Percentiles rank a stretch among this genome's conserved stretches.
phyloP scores from a whole-genome alignment of 2,329 filamentous ascomycete species.

The Fusarium albosuccineum region DNA sequence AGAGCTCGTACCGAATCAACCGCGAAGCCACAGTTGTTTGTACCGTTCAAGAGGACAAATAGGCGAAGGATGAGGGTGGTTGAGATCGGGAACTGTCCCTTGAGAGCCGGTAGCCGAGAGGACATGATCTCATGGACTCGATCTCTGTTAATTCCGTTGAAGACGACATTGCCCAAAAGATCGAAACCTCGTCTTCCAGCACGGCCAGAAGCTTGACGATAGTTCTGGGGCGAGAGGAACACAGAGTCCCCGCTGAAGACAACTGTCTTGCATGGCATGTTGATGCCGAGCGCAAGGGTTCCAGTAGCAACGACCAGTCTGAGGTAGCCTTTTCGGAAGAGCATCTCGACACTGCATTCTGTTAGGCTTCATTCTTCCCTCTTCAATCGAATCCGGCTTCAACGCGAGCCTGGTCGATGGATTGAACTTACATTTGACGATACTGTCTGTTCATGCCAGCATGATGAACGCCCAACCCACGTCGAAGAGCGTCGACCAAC shows the following conservation, averaged over 20 bases:
- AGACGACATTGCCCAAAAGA: constrained; percentile 83
- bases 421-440: constrained; percentile 68
- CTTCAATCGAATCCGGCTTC: no score
- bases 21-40: constrained; percentile 72
- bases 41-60: constrained; percentile 75
- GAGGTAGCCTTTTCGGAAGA: constrained; percentile 80
- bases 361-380: constrained; percentile 12
- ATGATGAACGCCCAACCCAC: constrained; percentile 83
- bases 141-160: constrained; percentile 72
- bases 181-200: constrained; percentile 86
- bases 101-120: constrained; percentile 78
- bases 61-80: constrained; percentile 78
- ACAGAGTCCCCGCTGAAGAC: constrained; percentile 81
- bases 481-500: constrained; percentile 71
- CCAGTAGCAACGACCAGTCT: constrained; percentile 81
- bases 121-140: constrained; percentile 79
- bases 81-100: constrained; percentile 83
- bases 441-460: constrained; percentile 84
- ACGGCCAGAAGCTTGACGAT: constrained; percentile 81
- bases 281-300: constrained; percentile 82
- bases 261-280: constrained; percentile 87
- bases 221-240: constrained; percentile 81
- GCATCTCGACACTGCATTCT: constrained; percentile 71
- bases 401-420: no score
- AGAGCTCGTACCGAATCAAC: constrained; percentile 73